These are phyloP conservation scores for Phialemoniopsis sp. DNA, from an alignment of 2,329 filamentous ascomycete species.

Conservation along the genomic window DNA sequence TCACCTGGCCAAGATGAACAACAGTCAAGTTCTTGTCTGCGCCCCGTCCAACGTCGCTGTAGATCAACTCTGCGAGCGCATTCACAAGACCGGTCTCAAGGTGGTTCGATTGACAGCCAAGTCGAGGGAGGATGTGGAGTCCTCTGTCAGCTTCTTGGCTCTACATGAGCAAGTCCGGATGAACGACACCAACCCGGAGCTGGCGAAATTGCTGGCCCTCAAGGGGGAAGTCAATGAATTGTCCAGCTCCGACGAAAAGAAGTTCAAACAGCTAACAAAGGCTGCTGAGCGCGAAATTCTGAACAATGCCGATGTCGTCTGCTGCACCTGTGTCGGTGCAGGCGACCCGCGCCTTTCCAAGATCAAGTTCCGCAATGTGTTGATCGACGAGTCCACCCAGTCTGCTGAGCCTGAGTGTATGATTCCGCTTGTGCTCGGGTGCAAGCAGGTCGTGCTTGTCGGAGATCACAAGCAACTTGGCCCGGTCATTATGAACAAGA, in stretches of 20 bases:
- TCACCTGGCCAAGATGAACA: conserved; percentile 91
- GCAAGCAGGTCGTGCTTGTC: conserved; percentile 98
- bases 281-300: conserved; percentile 93
- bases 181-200: conserved; percentile 92
- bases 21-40: conserved; percentile 91
- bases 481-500: conserved; percentile 99
- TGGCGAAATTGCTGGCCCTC: conserved; percentile 87
- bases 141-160: conserved; percentile 92
- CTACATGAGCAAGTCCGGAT: conserved; percentile 96
- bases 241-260: conserved; percentile 95
- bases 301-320: conserved; percentile 93
- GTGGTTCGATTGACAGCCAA: conserved; percentile 98
- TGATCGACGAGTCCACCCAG: conserved; percentile 98
- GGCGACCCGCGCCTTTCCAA: conserved; percentile 93
- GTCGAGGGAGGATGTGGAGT: conserved; percentile 97
- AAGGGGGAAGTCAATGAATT: conserved; percentile 90
- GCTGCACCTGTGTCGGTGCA: conserved; percentile 96
- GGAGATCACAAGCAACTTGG: conserved; percentile 98
- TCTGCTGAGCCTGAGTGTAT: conserved; percentile 98
- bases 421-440: conserved; percentile 94
- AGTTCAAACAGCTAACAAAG: conserved; percentile 92
- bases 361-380: conserved; percentile 96
- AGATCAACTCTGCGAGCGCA: conserved; percentile 95
- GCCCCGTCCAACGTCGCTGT: conserved; percentile 98
- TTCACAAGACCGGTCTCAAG: conserved; percentile 91